phyloP scores from a whole-genome alignment of 1,284 basidiomycete species.

The Naganishia liquefaciens region DNA sequence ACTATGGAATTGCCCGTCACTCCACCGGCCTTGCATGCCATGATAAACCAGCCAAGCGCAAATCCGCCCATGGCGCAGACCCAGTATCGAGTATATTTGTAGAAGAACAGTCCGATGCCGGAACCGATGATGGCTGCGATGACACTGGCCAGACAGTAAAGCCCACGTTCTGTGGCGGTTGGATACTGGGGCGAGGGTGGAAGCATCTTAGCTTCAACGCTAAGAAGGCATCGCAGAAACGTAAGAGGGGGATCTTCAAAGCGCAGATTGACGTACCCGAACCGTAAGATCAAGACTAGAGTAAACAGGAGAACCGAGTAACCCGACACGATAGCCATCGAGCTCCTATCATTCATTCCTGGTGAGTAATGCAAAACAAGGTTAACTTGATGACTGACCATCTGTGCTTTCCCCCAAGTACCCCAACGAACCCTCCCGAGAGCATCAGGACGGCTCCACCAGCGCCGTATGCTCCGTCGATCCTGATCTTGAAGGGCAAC shows the following conservation, averaged over 20 bases:
- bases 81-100: constrained; percentile 79
- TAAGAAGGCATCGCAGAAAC: background rate
- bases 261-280: constrained; percentile 59
- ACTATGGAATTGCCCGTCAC: constrained; percentile 72
- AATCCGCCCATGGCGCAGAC: constrained; percentile 89
- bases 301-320: constrained; percentile 83
- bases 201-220: constrained; percentile 16
- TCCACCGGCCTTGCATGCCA: constrained; percentile 78
- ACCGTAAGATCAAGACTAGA: constrained; percentile 83
- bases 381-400: constrained; percentile 60
- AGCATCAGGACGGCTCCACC: constrained; percentile 84
- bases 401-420: constrained; percentile 89
- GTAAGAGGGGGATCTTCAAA: constrained; percentile 15
- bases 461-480: constrained; percentile 86
- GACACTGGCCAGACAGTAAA: constrained; percentile 80
- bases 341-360: constrained; percentile 64
- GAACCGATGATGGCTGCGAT: constrained; percentile 82
- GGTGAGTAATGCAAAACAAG: background rate
- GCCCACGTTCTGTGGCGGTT: constrained; percentile 71
- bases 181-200: constrained; percentile 75
- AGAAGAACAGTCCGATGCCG: constrained; percentile 79
- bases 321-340: constrained; percentile 86
- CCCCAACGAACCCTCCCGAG: constrained; percentile 83
- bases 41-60: constrained; percentile 79
- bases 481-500: constrained; percentile 62